Evolutionary conservation across 2,329 filamentous ascomycete genomes (phyloP).

Genomic region (Claviceps humidiphila): DNA sequence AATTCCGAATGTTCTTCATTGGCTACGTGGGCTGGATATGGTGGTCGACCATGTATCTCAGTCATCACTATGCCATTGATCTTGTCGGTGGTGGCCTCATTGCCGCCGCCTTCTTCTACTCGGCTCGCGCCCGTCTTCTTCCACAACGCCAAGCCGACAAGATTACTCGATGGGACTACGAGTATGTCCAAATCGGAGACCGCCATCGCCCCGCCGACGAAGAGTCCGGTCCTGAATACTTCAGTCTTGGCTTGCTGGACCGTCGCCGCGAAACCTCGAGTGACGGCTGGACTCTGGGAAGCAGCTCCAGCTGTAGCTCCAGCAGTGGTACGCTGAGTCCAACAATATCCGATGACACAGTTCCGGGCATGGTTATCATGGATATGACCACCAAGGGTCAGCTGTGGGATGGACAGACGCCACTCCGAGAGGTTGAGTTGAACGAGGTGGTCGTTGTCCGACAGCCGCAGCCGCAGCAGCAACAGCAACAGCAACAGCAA

Average conservation of each 20-base stretch:
- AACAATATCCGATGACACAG: slow-evolving; percentile 30
- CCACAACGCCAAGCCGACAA: slow-evolving; percentile 76
- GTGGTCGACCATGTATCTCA: slow-evolving; percentile 98
- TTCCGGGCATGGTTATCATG: slow-evolving; percentile 20
- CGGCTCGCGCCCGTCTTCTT: slow-evolving; percentile 66
- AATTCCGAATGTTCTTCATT: slow-evolving; percentile 65
- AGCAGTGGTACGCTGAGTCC: slow-evolving; percentile 38
- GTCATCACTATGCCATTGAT: slow-evolving; percentile 93
- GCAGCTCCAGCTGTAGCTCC: slow-evolving; percentile 52
- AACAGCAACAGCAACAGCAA: neutral
- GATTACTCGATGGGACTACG: slow-evolving; percentile 85
- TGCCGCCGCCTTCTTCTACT: slow-evolving; percentile 68
- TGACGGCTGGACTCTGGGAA: slow-evolving; percentile 84
- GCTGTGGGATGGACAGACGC: slow-evolving; percentile 23
- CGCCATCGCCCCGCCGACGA: slow-evolving; percentile 29
- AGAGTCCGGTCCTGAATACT: slow-evolving; percentile 32
- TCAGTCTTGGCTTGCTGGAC: slow-evolving; percentile 33
- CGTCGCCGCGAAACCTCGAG: slow-evolving; percentile 40
- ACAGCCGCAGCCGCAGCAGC: slow-evolving; percentile 12
- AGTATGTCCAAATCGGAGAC: slow-evolving; percentile 79
- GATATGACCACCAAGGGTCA: slow-evolving; percentile 25
- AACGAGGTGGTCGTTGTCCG: slow-evolving; percentile 32
- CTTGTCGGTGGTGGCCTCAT: slow-evolving; percentile 74
- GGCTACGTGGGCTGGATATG: slow-evolving; percentile 85
- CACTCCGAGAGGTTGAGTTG: slow-evolving; percentile 29